These are phyloP conservation scores for Rheum nobile DNA, from an alignment of 148 eudicot species.

Conservation along the genomic window DNA sequence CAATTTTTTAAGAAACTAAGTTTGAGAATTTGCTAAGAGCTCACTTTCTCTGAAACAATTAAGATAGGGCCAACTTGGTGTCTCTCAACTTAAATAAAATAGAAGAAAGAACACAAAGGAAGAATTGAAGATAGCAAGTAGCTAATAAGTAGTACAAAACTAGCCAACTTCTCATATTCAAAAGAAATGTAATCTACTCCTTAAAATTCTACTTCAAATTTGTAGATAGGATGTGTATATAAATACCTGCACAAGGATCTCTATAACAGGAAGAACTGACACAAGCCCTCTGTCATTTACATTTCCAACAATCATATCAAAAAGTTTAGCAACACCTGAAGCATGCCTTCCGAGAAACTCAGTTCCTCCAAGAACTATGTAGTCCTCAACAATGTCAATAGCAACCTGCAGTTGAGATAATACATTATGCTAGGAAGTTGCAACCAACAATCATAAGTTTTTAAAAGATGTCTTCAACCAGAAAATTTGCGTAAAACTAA, in stretches of 20 bases:
- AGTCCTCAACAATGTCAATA: slow-evolving; percentile 73
- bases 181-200: background rate
- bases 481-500: background rate
- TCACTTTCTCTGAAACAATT: background rate
- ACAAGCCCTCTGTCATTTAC: slow-evolving; percentile 83
- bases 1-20: background rate
- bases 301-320: slow-evolving; percentile 79
- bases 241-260: slow-evolving; percentile 71
- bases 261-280: slow-evolving; percentile 79
- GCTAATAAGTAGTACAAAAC: background rate
- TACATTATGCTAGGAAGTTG: background rate
- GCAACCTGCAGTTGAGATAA: slow-evolving; percentile 52
- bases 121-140: background rate
- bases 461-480: background rate
- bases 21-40: background rate
- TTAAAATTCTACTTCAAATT: background rate
- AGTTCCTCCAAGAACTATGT: slow-evolving; percentile 72
- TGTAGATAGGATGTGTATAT: background rate
- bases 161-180: background rate
- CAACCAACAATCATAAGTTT: background rate
- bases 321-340: slow-evolving; percentile 56
- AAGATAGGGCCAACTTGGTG: background rate
- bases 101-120: background rate
- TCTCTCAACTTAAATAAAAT: background rate
- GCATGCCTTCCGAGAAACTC: slow-evolving; percentile 84